A percentile compares a stretch with the other conserved stretches of the same genome.
Evolutionary conservation across 148 eudicot species (phyloP).

Genomic region (Pharnaceum exiguum): DNA sequence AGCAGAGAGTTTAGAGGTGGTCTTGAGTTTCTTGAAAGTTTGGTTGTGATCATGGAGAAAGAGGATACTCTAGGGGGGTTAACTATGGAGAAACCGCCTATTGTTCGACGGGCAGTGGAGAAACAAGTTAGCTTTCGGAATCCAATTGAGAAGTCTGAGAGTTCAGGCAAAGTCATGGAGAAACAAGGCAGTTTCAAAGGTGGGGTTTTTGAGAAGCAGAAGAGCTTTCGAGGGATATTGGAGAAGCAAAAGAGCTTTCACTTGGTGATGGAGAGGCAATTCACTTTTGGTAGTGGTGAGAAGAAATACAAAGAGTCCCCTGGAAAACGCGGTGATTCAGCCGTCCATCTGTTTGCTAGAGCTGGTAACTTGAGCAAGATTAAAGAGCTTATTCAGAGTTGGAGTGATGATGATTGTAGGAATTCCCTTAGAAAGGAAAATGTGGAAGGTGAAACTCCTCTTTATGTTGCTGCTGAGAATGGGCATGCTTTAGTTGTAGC

Average conservation of each 20-base stretch:
- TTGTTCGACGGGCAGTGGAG: slow-evolving; percentile 16
- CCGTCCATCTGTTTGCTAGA: slow-evolving; percentile 81
- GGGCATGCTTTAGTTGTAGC: slow-evolving; percentile 60
- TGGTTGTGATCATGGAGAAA: slow-evolving; percentile 28
- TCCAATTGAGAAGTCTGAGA: slow-evolving; percentile 31
- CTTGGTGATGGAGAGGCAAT: slow-evolving; percentile 69
- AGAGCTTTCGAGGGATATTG: slow-evolving; percentile 48
- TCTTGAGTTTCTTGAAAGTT: background rate
- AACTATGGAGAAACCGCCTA: slow-evolving; percentile 18
- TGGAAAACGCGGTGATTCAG: slow-evolving; percentile 80
- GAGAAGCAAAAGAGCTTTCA: slow-evolving; percentile 70
- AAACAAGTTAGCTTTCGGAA: slow-evolving; percentile 30
- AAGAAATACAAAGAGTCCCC: slow-evolving; percentile 80
- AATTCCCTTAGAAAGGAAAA: slow-evolving; percentile 66
- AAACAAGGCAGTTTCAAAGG: slow-evolving; percentile 51
- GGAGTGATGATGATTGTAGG: slow-evolving; percentile 37
- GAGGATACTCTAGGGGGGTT: slow-evolving; percentile 5
- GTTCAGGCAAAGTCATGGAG: slow-evolving; percentile 35
- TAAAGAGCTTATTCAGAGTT: slow-evolving; percentile 57
- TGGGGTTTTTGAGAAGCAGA: slow-evolving; percentile 35
- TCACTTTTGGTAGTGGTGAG: slow-evolving; percentile 66
- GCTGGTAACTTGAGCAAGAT: slow-evolving; percentile 68
- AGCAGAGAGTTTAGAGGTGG: background rate
- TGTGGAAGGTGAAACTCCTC: slow-evolving; percentile 80
- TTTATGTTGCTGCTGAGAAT: slow-evolving; percentile 78